phyloP scores from a whole-genome alignment of 345 rosid genomes.

The Tarenaya hassleriana region DNA sequence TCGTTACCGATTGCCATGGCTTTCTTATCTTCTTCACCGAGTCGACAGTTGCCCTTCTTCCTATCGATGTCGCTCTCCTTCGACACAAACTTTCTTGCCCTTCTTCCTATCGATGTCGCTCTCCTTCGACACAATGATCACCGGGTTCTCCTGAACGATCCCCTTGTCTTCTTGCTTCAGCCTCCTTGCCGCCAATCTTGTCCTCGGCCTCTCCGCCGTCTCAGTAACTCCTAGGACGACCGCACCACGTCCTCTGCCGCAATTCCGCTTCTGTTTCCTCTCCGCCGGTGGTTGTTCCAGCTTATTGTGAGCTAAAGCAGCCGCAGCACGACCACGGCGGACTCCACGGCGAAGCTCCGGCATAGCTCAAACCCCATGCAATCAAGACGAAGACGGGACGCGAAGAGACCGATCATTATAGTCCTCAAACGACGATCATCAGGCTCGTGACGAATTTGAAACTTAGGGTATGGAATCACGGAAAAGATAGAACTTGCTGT shows the following conservation, averaged over 20 bases:
- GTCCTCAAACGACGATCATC: conserved; percentile 13
- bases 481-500: conserved; percentile 14
- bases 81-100: conserved; percentile 28
- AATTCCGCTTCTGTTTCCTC: conserved; percentile 24
- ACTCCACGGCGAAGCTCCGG: conserved; percentile 86
- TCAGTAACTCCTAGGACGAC: conserved; percentile 28
- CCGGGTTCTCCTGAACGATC: conserved; percentile 23
- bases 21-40: conserved; percentile 26
- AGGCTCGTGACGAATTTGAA: conserved; percentile 29
- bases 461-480: background rate
- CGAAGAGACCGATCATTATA: conserved; percentile 43
- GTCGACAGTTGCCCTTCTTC: conserved; percentile 33
- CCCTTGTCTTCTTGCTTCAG: conserved; percentile 37
- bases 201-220: conserved; percentile 44
- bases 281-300: conserved; percentile 20
- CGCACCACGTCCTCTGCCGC: conserved; percentile 39
- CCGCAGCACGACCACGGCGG: conserved; percentile 54
- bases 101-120: conserved; percentile 28
- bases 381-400: conserved; percentile 42
- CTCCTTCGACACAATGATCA: conserved; percentile 30
- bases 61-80: conserved; percentile 28
- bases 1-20: conserved; percentile 49
- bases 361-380: conserved; percentile 84
- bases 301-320: conserved; percentile 27
- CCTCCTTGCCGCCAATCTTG: conserved; percentile 44